Conservation (phyloP, 495 filamentous ascomycete species). For the Lineolata rhizophorae region DNA sequence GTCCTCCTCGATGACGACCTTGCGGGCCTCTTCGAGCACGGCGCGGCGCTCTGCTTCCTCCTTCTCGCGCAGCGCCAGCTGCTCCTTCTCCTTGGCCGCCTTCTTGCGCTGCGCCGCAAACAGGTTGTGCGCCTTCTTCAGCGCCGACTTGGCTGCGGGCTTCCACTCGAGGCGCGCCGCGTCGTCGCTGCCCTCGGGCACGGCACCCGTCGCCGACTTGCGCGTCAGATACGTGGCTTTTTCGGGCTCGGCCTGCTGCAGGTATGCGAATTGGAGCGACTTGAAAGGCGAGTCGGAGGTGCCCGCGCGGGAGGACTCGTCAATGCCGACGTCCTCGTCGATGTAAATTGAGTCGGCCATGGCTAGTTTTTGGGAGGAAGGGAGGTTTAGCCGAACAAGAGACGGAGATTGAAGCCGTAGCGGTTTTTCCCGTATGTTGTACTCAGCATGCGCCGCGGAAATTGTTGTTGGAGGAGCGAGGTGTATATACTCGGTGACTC, state of each 20-base stretch:
- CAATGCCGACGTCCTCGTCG: constrained; percentile 55
- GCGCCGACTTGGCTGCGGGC: constrained; percentile 55
- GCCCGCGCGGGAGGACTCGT: constrained; percentile 45
- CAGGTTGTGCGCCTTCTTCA: constrained; percentile 60
- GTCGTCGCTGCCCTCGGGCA: constrained; percentile 37
- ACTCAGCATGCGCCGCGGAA: too few species aligned
- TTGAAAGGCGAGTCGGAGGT: constrained; percentile 57
- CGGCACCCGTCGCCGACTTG: constrained; percentile 41
- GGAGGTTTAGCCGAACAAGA: too few species aligned
- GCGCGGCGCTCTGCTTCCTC: constrained; percentile 43
- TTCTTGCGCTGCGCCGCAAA: constrained; percentile 31
- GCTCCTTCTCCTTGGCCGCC: constrained; percentile 23
- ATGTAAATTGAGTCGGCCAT: constrained; percentile 34
- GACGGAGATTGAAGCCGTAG: too few species aligned
- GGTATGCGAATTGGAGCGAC: constrained; percentile 51
- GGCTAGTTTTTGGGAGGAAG: too few species aligned
- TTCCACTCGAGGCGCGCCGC: constrained; percentile 44
- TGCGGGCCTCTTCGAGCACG: constrained; percentile 70
- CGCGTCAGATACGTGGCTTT: constrained; percentile 42
- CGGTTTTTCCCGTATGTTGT: too few species aligned
- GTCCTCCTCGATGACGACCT: constrained; percentile 66
- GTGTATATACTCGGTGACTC: too few species aligned
- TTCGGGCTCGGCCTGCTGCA: constrained; percentile 35
- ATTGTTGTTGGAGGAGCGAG: too few species aligned
- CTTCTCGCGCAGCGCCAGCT: constrained; percentile 47